These are phyloP conservation scores for Lachnellula occidentalis DNA, from an alignment of 2,329 filamentous ascomycete genomes.

Conservation along the genomic window DNA sequence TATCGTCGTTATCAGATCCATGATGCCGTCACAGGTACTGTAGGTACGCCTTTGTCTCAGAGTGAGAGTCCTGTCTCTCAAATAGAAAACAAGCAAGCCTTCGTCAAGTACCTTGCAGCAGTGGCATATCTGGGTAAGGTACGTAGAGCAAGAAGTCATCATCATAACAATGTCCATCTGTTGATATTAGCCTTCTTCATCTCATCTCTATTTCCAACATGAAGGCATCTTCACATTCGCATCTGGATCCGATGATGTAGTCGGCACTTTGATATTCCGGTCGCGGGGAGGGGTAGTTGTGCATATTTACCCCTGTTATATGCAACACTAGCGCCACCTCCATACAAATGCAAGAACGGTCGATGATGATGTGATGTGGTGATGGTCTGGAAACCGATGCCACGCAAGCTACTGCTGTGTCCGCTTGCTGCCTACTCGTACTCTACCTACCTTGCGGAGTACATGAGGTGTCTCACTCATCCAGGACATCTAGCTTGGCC, in stretches of 20 bases:
- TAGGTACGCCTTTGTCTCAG: background rate
- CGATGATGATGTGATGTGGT: conserved; percentile 12
- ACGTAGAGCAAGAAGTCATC: too few species aligned
- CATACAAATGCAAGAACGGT: background rate
- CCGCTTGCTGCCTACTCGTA: background rate
- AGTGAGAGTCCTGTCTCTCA: too few species aligned
- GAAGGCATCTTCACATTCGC: too few species aligned
- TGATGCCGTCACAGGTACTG: background rate
- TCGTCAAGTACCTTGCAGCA: too few species aligned
- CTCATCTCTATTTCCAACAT: too few species aligned
- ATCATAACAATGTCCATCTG: too few species aligned
- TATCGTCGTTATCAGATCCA: conserved; percentile 2
- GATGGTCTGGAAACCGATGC: background rate
- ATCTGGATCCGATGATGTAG: background rate
- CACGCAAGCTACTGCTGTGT: conserved; percentile 8
- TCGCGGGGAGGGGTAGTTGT: conserved; percentile 18
- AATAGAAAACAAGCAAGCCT: too few species aligned
- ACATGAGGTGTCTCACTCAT: too few species aligned
- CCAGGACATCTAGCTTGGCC: too few species aligned
- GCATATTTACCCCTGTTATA: background rate
- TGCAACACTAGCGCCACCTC: background rate
- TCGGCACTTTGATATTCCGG: conserved; percentile 9
- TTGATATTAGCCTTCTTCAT: too few species aligned
- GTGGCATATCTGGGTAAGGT: too few species aligned
- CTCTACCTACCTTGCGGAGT: too few species aligned